Evolutionary conservation across 495 filamentous ascomycete genomes (phyloP).

Genomic region (Neurospora terricola): DNA sequence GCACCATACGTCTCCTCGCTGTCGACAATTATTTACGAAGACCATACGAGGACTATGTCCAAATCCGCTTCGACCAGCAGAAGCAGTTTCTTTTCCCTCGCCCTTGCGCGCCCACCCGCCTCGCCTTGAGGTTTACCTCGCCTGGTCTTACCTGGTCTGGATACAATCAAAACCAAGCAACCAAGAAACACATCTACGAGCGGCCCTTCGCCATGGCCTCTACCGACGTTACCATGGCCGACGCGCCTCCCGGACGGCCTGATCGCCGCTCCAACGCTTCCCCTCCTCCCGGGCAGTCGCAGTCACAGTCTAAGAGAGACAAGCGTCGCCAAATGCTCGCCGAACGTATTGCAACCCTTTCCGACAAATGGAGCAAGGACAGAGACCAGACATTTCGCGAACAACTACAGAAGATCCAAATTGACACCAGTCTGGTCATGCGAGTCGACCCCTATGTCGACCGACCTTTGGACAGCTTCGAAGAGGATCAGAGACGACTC

Average conservation of each 20-base stretch:
- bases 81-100: neutral
- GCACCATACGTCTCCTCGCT: neutral
- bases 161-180: neutral
- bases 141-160: neutral
- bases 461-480: conserved; percentile 59
- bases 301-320: conserved; percentile 69
- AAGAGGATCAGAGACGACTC: conserved; percentile 56
- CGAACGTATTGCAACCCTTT: conserved; percentile 64
- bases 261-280: conserved; percentile 22
- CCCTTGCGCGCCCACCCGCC: neutral
- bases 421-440: conserved; percentile 79
- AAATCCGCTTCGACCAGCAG: neutral
- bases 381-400: conserved; percentile 78
- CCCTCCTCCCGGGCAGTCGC: conserved; percentile 16
- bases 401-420: conserved; percentile 78
- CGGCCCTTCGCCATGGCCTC: conserved; percentile 21
- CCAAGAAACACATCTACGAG: neutral
- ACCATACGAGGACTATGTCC: neutral
- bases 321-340: conserved; percentile 71
- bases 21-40: neutral
- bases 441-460: conserved; percentile 69
- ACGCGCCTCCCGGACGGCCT: conserved; percentile 9
- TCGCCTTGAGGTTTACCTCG: neutral
- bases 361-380: conserved; percentile 65
- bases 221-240: conserved; percentile 17